Percentiles rank a stretch among this genome's conserved stretches.
Conservation (phyloP, 257 asterid genomes). For the Solanum chiquidenum region DNA sequence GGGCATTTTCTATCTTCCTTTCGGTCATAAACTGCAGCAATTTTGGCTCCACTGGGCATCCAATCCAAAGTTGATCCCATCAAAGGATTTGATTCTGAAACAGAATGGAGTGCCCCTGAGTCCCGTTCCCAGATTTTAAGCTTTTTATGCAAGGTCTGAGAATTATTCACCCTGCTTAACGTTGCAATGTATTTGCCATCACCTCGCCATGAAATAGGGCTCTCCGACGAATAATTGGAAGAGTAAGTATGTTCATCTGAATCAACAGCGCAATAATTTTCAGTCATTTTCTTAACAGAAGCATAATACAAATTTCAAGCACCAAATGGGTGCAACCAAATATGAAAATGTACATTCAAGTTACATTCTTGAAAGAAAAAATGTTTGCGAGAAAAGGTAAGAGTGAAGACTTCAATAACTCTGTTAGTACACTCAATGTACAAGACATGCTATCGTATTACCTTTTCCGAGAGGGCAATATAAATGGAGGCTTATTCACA, state of each 20-base stretch:
- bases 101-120: conserved; percentile 69
- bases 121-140: conserved; percentile 98
- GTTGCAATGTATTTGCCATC: conserved; percentile 88
- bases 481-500: not conserved
- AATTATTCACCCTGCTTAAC: conserved; percentile 44
- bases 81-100: conserved; percentile 66
- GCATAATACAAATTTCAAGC: not conserved
- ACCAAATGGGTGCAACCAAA: not conserved
- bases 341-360: not conserved
- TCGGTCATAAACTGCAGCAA: conserved; percentile 51
- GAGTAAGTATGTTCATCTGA: conserved; percentile 49
- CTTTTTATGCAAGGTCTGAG: conserved; percentile 36
- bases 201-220: conserved; percentile 81
- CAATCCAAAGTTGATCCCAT: conserved; percentile 76
- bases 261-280: not conserved
- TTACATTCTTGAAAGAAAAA: not conserved
- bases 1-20: conserved; percentile 51
- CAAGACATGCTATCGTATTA: not conserved
- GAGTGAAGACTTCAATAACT: not conserved
- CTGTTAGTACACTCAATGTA: not conserved
- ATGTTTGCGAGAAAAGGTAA: not conserved
- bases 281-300: not conserved
- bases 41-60: conserved; percentile 81
- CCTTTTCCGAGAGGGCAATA: not conserved
- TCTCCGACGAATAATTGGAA: conserved; percentile 34